Evolutionary conservation across 2,329 filamentous ascomycete genomes (phyloP), one percentile per base, ranked within the genome.

Genomic region (Paracamarosporium sp.): DNA sequence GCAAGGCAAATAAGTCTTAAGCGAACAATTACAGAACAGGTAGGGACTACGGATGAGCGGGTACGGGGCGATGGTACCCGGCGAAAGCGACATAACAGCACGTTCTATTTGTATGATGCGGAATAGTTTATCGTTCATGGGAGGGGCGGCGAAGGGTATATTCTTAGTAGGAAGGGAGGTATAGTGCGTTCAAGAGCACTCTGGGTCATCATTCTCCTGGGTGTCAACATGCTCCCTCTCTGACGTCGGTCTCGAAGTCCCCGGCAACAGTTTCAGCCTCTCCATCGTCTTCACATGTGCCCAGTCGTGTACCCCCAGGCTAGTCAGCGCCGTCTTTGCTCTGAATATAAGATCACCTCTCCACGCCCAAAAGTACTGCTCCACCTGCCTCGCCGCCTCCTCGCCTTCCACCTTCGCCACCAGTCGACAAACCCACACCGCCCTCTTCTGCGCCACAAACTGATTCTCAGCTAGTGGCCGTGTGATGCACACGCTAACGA

Each of bases 281-380:
- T 70, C 74, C 65, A 76, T 64, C 13, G 59, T 70, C 24, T 56
- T 63, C 1, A 76, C 48, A 53, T 66, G 65, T n/a, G 69, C 73
- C 35, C 63, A 66, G 1, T 60, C 64, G 11, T 57, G 55, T 8
- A 67, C 70, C 8, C 70, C 71, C 28, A 56, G 45, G 25, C 47
- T 53, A 13, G 63, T 33, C 48, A 62, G 59, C 11, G 55, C 56
- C 9, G 46, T 25, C 46, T 72, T 68, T 1, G 72, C 67, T 55
- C 66, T 52, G 13, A 33, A 12, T 28, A 76, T 72, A 17, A 76
- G 43, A 44, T 69, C 55, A 8, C 72, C 73, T 45, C 74, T 62
- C 70, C 68, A 70, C 2, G 43, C 41, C 60, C 59, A 71, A 24
- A 73, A 75, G 1, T 45, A 36, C n/a, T 56, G 46, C 40, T 75